Evolutionary conservation across 1,139 yeast genomes (phyloP), one percentile per base, ranked within the genome.

Genomic region (Saccharomyces pastorianus): DNA sequence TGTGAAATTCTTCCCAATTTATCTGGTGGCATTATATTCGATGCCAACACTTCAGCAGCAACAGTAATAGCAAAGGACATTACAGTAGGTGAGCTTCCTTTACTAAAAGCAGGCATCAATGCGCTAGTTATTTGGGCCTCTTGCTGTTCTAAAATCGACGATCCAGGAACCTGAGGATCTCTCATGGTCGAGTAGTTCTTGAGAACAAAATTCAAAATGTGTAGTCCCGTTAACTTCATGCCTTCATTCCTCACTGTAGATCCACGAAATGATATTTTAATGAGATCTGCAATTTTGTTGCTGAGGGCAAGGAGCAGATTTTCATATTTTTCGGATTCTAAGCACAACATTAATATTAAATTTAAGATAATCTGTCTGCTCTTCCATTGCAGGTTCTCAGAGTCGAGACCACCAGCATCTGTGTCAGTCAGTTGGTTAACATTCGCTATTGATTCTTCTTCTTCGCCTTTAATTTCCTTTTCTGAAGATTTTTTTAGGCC

Each of bases 111-210:
- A 0, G 98, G 96, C 50, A 90, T 80, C 56, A 93, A 76, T 0
- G 98, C 96, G 58, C 96, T 85, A 11, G 89, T 85, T 17, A 93
- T 87, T 63, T 90, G 97, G 0, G 98, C 98, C 65, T 93, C 97
- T 64, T 88, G 96, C 69, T 90, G 97, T 62, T 88, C 96, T 55
- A 93, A 74, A 11, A 90, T 76, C 0, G 95, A 82, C 9, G 80
- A 80, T 1, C 84, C 83, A 0, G 88, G 84, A 62, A 84, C 85
- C 48, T 85, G 79, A 0, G 95, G 90, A 66, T 89, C 96, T 11
- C 76, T 80, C 55, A 84, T 72, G 34, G 73, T 74, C 9, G 80
- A 75, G 60, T 75, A 76, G 1, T 71, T 69, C n/a, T 68, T 69
- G 47, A 84, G 70, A 25, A 83, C 69, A 55, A 82, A 80, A 13